These are phyloP conservation scores for Lentithecium fluviatile DNA, from an alignment of 495 filamentous ascomycete species.

Conservation along the genomic window DNA sequence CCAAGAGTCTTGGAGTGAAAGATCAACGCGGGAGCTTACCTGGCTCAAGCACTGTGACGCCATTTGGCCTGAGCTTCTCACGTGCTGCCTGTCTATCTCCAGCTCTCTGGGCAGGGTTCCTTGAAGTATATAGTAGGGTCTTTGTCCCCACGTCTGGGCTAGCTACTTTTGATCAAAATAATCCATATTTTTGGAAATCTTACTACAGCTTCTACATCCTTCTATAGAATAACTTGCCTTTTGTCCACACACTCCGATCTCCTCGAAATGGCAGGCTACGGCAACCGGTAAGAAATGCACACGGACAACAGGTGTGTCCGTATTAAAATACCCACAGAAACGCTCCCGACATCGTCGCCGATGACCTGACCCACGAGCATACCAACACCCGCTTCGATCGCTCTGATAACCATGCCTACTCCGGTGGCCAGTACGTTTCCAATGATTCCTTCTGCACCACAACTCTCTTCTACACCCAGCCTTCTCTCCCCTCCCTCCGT, in stretches of 20 bases:
- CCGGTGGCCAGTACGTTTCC: constrained; percentile 24
- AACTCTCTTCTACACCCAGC: background rate
- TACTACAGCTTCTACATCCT: no score
- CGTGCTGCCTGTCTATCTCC: background rate
- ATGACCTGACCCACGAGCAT: constrained; percentile 18
- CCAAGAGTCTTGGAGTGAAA: background rate
- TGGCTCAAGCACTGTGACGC: background rate
- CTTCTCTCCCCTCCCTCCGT: no score
- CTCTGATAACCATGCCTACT: constrained; percentile 11
- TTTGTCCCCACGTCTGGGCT: no score
- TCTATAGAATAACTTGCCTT: no score
- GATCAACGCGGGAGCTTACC: background rate
- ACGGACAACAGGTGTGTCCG: no score
- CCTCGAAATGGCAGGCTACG: constrained; percentile 22
- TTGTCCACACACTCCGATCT: no score
- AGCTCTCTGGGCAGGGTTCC: background rate
- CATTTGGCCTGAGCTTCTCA: background rate
- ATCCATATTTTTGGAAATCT: no score
- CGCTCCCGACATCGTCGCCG: background rate
- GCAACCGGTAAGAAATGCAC: constrained; percentile 7
- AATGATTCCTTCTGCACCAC: no score
- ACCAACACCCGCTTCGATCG: constrained; percentile 11
- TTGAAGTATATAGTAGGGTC: background rate
- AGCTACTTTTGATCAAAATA: no score
- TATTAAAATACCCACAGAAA: background rate